A percentile compares a stretch with the other conserved stretches of the same genome.
These are phyloP conservation scores for Grammothele lineata DNA, from an alignment of 768 basidiomycete species.

Conservation along the genomic window DNA sequence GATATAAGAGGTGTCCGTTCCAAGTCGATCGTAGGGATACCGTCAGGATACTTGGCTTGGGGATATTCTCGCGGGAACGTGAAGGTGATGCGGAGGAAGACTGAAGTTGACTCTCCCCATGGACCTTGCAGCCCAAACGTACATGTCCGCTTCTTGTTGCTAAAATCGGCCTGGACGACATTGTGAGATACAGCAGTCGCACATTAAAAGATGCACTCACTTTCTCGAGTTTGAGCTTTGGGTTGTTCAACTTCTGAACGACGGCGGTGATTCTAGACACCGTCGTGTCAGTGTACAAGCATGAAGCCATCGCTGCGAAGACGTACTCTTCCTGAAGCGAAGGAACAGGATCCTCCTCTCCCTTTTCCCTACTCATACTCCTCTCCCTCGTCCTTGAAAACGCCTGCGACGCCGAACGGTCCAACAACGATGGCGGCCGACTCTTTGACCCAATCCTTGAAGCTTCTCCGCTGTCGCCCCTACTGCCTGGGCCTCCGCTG, in stretches of 20 bases:
- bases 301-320: not conserved
- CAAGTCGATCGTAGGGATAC: conserved; percentile 72
- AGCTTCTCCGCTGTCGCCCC: conserved; percentile 40
- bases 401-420: conserved; percentile 13
- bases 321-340: conserved; percentile 73
- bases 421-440: conserved; percentile 27
- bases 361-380: conserved; percentile 44
- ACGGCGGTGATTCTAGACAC: conserved; percentile 66
- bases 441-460: conserved; percentile 48
- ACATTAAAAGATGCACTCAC: conserved; percentile 30
- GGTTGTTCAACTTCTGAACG: conserved; percentile 55
- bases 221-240: conserved; percentile 84
- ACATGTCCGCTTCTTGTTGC: conserved; percentile 65
- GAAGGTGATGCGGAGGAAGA: conserved; percentile 86
- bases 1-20: conserved; percentile 82
- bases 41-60: conserved; percentile 52
- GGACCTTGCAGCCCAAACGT: conserved; percentile 86
- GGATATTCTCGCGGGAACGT: conserved; percentile 86
- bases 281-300: not conserved
- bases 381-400: conserved; percentile 3
- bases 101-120: conserved; percentile 83
- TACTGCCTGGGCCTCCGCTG: conserved; percentile 52
- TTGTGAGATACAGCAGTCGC: not conserved
- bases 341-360: conserved; percentile 38
- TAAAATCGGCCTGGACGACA: conserved; percentile 53